Evolutionary conservation across 2,329 filamentous ascomycete species (phyloP), one percentile per base, ranked within the genome.

Genomic region (Penicillium freii): DNA sequence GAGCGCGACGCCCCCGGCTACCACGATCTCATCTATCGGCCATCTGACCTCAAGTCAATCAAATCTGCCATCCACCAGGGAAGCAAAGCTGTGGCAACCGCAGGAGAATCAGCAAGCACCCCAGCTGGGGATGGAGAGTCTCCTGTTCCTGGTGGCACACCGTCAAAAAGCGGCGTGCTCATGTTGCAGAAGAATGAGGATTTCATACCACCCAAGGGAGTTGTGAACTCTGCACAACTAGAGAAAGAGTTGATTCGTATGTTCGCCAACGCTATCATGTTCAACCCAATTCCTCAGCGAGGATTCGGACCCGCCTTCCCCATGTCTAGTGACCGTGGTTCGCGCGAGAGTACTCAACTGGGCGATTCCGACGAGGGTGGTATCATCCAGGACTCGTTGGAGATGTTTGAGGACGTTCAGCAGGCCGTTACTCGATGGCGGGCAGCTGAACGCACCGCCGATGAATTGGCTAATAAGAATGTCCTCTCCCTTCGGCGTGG

Each of bases 251-350:
- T 97, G 11, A 91, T 95, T 66, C 90, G 95, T 67, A 97, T 97
- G 90, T 96, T 97, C 73, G 91, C 92, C 64, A 97, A 97, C 69
- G 93, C 94, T 19, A 89, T 97, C 75, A 97, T 99, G 94, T 99
- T 96, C 80, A 97, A 97, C 67, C 87, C 90, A 0, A 91, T 96
- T 61, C 87, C 88, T 0, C 81, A 89, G 63, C 84, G 87, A 27
- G 88, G 89, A 0, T 85, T 88, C 10, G 88, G 88, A 0, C 79
- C 82, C 2, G 78, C 81, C 0, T 89, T 92, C 62, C 73, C 65
- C 49, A 75, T 71, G 80, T 80, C 59, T 72, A 80, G 63, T 70
- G 82, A 64, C 72, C 68, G 64, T 54, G 72, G 66, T 29, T 71
- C 68, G 23, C 65, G 66, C 31, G 70, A 69, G 58, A 71, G 69